phyloP scores from a whole-genome alignment of 2,329 filamentous ascomycete species.

The Fusarium begoniae region DNA sequence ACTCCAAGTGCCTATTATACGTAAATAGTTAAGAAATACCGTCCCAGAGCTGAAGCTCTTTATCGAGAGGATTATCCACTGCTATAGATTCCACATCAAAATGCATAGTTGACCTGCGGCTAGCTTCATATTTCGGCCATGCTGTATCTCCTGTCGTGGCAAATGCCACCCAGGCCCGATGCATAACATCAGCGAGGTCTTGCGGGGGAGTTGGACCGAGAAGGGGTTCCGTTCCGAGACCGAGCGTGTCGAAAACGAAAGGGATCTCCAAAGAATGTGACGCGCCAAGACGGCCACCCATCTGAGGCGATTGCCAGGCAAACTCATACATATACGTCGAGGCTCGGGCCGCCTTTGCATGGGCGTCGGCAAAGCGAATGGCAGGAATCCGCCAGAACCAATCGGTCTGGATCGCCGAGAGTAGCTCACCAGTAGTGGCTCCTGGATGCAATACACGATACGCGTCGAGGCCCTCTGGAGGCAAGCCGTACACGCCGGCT shows the following conservation, averaged over 20 bases:
- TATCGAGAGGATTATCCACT: background rate
- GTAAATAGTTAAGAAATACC: accelerated
- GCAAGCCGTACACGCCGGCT: background rate
- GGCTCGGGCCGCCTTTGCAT: background rate
- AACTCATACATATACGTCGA: background rate
- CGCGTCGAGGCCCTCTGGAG: background rate
- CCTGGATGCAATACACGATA: background rate
- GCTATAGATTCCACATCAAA: accelerated
- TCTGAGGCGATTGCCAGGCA: background rate
- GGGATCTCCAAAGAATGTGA: background rate
- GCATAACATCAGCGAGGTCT: background rate
- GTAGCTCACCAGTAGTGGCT: background rate
- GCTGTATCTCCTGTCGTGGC: background rate
- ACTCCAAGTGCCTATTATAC: too few species aligned
- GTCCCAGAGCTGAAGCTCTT: background rate
- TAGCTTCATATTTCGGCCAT: background rate
- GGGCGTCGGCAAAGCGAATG: background rate
- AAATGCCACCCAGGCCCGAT: background rate
- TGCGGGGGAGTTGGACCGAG: accelerated
- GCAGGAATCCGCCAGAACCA: background rate
- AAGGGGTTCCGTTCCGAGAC: background rate
- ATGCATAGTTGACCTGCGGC: background rate
- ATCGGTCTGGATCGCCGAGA: background rate
- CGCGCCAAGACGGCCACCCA: background rate
- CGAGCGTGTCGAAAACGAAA: background rate